A percentile compares a stretch with the other conserved stretches of the same genome.
These are phyloP conservation scores for Pyrenula aspistea DNA, from an alignment of 495 filamentous ascomycete genomes.

Conservation along the genomic window DNA sequence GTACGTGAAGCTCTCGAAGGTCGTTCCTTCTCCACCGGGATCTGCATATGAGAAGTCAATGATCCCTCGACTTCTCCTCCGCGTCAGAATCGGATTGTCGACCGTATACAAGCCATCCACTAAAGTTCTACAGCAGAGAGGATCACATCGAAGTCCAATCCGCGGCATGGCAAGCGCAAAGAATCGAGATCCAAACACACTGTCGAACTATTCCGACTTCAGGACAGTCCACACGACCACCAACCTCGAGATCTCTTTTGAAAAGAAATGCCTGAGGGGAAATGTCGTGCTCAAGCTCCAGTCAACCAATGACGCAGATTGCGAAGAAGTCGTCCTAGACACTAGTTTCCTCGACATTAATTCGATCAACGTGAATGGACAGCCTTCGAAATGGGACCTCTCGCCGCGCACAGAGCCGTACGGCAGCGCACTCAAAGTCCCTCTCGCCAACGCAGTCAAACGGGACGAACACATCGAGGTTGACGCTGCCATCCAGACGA, in stretches of 20 bases:
- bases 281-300: constrained; percentile 63
- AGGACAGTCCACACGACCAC: constrained; percentile 67
- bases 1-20: no score
- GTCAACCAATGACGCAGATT: constrained; percentile 54
- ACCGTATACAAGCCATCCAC: neutral
- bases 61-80: neutral
- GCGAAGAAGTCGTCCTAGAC: constrained; percentile 72
- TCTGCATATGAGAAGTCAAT: neutral
- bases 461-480: constrained; percentile 53
- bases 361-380: constrained; percentile 51
- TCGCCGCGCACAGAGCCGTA: constrained; percentile 57
- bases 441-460: constrained; percentile 47
- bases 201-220: constrained; percentile 84
- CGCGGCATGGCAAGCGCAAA: neutral
- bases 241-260: constrained; percentile 71
- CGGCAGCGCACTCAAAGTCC: constrained; percentile 68
- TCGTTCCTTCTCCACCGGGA: no score
- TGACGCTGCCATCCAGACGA: constrained; percentile 52
- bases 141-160: neutral
- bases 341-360: constrained; percentile 66
- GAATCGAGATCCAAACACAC: constrained; percentile 77
- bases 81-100: neutral
- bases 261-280: constrained; percentile 58
- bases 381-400: constrained; percentile 52
- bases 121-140: neutral